Evolutionary conservation across 805 yeast genomes (phyloP).

Genomic region (Sugiyamaella mastotermitis): DNA sequence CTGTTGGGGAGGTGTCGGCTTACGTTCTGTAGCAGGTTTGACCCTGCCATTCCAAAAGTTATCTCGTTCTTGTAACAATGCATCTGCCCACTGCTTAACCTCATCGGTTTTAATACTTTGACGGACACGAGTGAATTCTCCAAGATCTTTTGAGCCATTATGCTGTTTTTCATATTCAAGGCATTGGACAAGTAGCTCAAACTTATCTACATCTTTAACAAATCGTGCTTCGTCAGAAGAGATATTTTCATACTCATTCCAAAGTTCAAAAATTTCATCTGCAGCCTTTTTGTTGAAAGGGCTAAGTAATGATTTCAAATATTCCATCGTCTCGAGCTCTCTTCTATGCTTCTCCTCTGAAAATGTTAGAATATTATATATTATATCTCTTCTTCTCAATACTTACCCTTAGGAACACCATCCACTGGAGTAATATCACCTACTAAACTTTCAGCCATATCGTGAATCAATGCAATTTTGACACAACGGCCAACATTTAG

Average conservation of each 20-base stretch:
- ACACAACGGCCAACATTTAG: conserved; percentile 66
- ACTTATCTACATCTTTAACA: conserved; percentile 92
- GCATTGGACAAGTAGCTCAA: conserved; percentile 56
- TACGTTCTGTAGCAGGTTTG: conserved; percentile 7
- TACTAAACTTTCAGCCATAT: conserved; percentile 87
- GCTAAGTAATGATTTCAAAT: conserved; percentile 50
- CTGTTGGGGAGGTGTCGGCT: too few species aligned
- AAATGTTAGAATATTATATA: not conserved
- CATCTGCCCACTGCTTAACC: conserved; percentile 63
- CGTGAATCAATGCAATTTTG: conserved; percentile 85
- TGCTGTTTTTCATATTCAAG: conserved; percentile 64
- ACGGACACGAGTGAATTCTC: conserved; percentile 64
- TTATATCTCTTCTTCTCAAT: not conserved
- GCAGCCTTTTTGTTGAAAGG: conserved; percentile 64
- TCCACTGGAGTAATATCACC: conserved; percentile 92
- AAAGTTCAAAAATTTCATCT: conserved; percentile 56
- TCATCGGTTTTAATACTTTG: conserved; percentile 62
- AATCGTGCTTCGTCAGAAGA: conserved; percentile 76
- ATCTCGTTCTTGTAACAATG: conserved; percentile 42
- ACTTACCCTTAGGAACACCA: conserved; percentile 49
- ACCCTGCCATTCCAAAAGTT: conserved; percentile 31
- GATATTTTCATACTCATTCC: conserved; percentile 88
- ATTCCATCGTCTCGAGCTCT: conserved; percentile 67
- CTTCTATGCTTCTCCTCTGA: conserved; percentile 77
- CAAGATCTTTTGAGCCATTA: conserved; percentile 51